phyloP scores from a whole-genome alignment of 805 yeast species.

The Cyberlindnera euphorbiiphila region DNA sequence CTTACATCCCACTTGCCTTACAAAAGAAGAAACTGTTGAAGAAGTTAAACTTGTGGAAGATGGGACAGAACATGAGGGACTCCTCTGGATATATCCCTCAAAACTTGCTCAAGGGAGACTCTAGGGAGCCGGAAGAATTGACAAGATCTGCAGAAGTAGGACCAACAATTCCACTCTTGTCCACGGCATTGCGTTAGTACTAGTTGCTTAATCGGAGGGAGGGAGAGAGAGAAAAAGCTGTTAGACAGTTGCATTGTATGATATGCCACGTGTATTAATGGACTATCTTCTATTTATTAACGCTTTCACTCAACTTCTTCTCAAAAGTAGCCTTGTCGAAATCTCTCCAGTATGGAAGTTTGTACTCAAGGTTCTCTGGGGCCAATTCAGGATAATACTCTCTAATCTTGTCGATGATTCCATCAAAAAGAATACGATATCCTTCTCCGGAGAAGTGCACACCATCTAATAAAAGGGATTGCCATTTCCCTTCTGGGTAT shows the following conservation, averaged over 20 bases:
- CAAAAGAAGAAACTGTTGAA: slow-evolving; percentile 52
- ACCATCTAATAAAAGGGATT: slow-evolving; percentile 46
- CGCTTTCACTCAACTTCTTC: slow-evolving; percentile 4
- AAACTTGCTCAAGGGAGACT: slow-evolving; percentile 6
- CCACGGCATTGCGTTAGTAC: background rate
- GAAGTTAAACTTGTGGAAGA: slow-evolving; percentile 25
- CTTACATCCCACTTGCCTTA: slow-evolving; percentile 56
- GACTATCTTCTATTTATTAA: too few species aligned
- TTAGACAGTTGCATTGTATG: too few species aligned
- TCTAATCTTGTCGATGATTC: slow-evolving; percentile 37
- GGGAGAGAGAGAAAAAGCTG: too few species aligned
- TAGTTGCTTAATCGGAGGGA: background rate
- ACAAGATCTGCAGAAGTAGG: background rate
- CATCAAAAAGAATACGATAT: slow-evolving; percentile 47
- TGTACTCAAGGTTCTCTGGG: slow-evolving; percentile 37
- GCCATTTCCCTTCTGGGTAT: slow-evolving; percentile 35
- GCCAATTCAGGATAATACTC: slow-evolving; percentile 43
- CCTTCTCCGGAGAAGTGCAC: slow-evolving; percentile 56
- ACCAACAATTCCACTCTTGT: slow-evolving; percentile 1
- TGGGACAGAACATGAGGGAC: slow-evolving; percentile 8
- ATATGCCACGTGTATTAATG: too few species aligned
- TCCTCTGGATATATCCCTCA: slow-evolving; percentile 14
- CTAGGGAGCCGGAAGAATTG: background rate
- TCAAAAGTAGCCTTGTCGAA: slow-evolving; percentile 22
- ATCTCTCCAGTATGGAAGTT: slow-evolving; percentile 41